Evolutionary conservation across 2,329 filamentous ascomycete genomes (phyloP), one percentile per base, ranked within the genome.

Genomic region (Pseudocercospora fijiensis): DNA sequence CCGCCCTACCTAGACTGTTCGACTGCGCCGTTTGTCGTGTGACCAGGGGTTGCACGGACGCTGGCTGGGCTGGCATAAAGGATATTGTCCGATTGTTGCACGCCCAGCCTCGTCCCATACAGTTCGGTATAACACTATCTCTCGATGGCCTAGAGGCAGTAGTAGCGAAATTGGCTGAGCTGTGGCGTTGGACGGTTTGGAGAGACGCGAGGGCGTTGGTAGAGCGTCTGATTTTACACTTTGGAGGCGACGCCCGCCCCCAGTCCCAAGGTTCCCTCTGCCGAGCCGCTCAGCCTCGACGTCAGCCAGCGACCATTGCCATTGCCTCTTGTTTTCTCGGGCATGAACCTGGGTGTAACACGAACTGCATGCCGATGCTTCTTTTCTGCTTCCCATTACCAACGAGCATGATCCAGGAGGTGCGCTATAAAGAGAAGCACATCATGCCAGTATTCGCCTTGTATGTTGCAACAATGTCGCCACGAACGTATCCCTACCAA

Each of bases 21-120:
- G 49, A n/a, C 49, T n/a, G 20, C 49, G 49, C 49, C 49, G 24
- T n/a, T 52, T 52, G 49, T 52, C 27, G 52, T 28, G 24, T 18
- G 52, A 20, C 8, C 45, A 30, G 53, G 16, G 53, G 53, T 27
- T n/a, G 51, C 22, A 55, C 26, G 51, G 22, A 18, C 51, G 28
- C 18, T 18, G 53, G 49, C 41, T 9, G 33, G 18, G 22, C 20
- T 52, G 16, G 22, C 26, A 28, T 49, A 26, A 49, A 22, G 22
- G 26, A 18, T 53, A 16, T 30, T 20, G 6, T 53, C 53, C 28
- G 53, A 56, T 56, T 37, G 53, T 33, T 56, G 37, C 53, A 30
- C 22, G n/a, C 27, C 53, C 53, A 56, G 53, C 53, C 53, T 56
- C 53, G 26, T 27, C 8, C 51, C 22, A 28, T 55, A 20, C 30